Base-by-base conservation (phyloP, 1,139 yeast genomes). In the Diutina catenulata region DNA sequence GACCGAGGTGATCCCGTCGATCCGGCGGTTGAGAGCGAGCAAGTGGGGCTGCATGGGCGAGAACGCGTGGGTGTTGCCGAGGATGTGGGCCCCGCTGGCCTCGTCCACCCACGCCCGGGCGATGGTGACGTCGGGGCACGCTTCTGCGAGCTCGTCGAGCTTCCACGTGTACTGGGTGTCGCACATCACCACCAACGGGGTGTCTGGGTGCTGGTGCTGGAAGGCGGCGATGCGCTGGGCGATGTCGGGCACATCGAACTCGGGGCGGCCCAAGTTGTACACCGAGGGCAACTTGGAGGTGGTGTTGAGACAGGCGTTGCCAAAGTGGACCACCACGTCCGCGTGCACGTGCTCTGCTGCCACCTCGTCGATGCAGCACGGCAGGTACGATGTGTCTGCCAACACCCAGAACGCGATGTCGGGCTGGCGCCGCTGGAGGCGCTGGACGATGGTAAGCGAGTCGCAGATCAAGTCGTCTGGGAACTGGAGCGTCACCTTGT, bases 281-380 rank as follows among this genome's bases (percentile, higher is more conserved):
- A 77, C 75, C 0, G 87, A 83, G 0, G 82, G 75, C n/a, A 83
- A 55, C 37, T 72, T 75, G 35, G 71, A 76, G 5, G 84, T 77
- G 0, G 88, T 80, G 47, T 82, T 87, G 49, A 91, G 60, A 56
- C 98, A 91, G 0, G 97, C 93, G 52, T 86, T 94, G 3, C 99
- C 99, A 56, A 87, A 86, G 56, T 91, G 98, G 1, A 88, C 76
- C 23, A 93, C 86, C 9, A 82, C 60, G 45, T 88, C 95, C 18
- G 94, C 91, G 6, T 64, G 55, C 10, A 91, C 94, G 57, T 91
- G 99, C 50, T 82, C 88, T 1, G 96, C 94, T 0, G 98, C 97
- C 18, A 91, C 94, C 51, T 87, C 96, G 55, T 91, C 99, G 13
- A 91, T 82, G 60, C 99, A 91, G 56, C 98, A 91, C 0, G 95